Conservation (phyloP, 2,329 filamentous ascomycete species). For the Aspergillus persii region DNA sequence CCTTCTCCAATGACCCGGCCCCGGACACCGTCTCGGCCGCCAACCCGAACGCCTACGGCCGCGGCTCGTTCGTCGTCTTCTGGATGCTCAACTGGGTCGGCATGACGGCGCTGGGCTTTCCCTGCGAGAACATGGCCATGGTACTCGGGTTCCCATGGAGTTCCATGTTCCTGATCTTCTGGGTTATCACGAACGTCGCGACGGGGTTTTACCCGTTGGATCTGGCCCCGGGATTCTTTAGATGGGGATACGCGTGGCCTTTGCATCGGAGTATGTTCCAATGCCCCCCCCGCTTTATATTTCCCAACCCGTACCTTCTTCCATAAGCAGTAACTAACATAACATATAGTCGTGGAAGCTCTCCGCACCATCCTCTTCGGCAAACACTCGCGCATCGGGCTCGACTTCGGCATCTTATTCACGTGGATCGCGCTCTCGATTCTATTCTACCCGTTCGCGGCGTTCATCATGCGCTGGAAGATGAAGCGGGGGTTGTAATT, state of each 20-base stretch:
- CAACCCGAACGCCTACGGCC: slow-evolving; percentile 56
- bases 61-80: slow-evolving; percentile 60
- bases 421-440: slow-evolving; percentile 48
- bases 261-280: slow-evolving; percentile 53
- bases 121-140: slow-evolving; percentile 65
- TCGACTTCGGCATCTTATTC: slow-evolving; percentile 61
- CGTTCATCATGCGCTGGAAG: slow-evolving; percentile 33
- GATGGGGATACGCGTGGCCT: slow-evolving; percentile 64
- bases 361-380: slow-evolving; percentile 62
- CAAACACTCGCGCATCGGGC: slow-evolving; percentile 55
- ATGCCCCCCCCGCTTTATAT: not conserved
- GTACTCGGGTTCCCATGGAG: slow-evolving; percentile 61
- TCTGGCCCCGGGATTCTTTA: slow-evolving; percentile 58
- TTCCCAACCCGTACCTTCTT: not conserved
- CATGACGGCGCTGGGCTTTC: slow-evolving; percentile 62
- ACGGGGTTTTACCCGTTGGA: slow-evolving; percentile 61
- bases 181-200: slow-evolving; percentile 64
- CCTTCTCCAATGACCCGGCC: slow-evolving; percentile 53
- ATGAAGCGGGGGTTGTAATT: slow-evolving; percentile 22
- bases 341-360: slow-evolving; percentile 53
- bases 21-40: slow-evolving; percentile 44
- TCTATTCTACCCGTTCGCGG: slow-evolving; percentile 27
- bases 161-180: slow-evolving; percentile 64
- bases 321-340: not conserved
- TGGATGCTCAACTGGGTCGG: slow-evolving; percentile 64